Percentiles rank a stretch among this genome's conserved stretches.
phyloP scores from a whole-genome alignment of 202 grass and related monocot species.

The Dendrocalamus latiflorus region DNA sequence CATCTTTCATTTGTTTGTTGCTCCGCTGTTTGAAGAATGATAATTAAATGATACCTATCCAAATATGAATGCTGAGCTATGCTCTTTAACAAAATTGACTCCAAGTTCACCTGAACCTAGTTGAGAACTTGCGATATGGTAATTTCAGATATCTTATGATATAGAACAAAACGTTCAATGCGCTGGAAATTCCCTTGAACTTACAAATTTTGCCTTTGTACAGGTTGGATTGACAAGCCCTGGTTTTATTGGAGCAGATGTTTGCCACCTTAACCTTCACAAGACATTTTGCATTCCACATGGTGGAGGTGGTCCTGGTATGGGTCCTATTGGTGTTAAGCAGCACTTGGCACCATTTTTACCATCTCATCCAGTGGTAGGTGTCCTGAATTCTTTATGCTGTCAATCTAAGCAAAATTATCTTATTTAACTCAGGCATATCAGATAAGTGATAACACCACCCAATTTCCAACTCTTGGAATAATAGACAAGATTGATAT shows the following conservation, averaged over 20 bases:
- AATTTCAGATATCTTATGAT: slow-evolving; percentile 1
- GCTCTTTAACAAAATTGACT: slow-evolving; percentile 13
- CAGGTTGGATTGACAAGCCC: slow-evolving; percentile 98
- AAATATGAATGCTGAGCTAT: neutral
- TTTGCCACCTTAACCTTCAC: slow-evolving; percentile 97
- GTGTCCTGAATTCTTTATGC: slow-evolving; percentile 19
- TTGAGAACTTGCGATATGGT: neutral
- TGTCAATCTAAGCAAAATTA: slow-evolving; percentile 6
- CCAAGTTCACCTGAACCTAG: neutral
- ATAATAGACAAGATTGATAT: neutral
- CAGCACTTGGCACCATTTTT: slow-evolving; percentile 96
- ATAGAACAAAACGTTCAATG: neutral
- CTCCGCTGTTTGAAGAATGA: neutral
- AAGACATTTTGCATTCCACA: slow-evolving; percentile 99
- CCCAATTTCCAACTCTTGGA: neutral
- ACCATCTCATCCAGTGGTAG: slow-evolving; percentile 97
- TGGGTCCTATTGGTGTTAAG: slow-evolving; percentile 99
- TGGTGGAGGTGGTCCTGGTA: slow-evolving; percentile 96
- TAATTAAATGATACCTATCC: neutral
- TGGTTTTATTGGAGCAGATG: slow-evolving; percentile 97
- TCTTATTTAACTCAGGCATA: neutral
- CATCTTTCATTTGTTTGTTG: neutral
- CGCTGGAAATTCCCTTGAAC: neutral
- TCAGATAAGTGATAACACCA: neutral
- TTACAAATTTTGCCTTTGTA: slow-evolving; percentile 6